phyloP scores from a whole-genome alignment of 1,139 yeast species.

The Candida pseudoviswanathii region DNA sequence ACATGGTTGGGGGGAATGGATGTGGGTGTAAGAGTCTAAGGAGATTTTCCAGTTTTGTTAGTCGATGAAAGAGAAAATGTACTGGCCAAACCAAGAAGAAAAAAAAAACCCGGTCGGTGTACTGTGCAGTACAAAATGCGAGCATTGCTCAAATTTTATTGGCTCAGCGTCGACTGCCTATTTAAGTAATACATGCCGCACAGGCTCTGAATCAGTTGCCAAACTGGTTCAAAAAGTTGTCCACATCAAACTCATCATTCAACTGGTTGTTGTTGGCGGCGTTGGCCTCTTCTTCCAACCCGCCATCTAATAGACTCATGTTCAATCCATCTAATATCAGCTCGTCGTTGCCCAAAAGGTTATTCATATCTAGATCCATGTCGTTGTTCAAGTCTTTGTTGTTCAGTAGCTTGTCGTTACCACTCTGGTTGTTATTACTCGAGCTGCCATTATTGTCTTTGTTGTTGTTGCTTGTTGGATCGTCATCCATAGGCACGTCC shows the following conservation, averaged over 20 bases:
- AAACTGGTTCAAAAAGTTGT: slow-evolving; percentile 49
- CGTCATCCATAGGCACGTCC: slow-evolving; percentile 15
- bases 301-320: slow-evolving; percentile 45
- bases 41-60: slow-evolving; percentile 6
- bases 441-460: slow-evolving; percentile 12
- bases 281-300: slow-evolving; percentile 26
- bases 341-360: slow-evolving; percentile 44
- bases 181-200: slow-evolving; percentile 22
- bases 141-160: slow-evolving; percentile 21
- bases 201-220: slow-evolving; percentile 23
- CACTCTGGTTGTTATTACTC: slow-evolving; percentile 11
- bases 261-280: slow-evolving; percentile 19
- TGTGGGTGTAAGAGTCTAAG: neutral
- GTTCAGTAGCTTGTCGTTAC: neutral
- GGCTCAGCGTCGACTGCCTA: slow-evolving; percentile 34
- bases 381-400: slow-evolving; percentile 16
- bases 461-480: slow-evolving; percentile 14
- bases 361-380: slow-evolving; percentile 43
- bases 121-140: slow-evolving; percentile 6
- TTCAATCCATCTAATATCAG: slow-evolving; percentile 48
- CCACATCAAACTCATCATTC: slow-evolving; percentile 47
- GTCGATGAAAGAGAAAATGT: slow-evolving; percentile 5
- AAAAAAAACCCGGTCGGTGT: neutral
- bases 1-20: slow-evolving; percentile 42
- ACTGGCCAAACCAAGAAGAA: neutral